Base-by-base conservation (phyloP, 1,284 basidiomycete genomes). In the Sporisorium scitamineum region DNA sequence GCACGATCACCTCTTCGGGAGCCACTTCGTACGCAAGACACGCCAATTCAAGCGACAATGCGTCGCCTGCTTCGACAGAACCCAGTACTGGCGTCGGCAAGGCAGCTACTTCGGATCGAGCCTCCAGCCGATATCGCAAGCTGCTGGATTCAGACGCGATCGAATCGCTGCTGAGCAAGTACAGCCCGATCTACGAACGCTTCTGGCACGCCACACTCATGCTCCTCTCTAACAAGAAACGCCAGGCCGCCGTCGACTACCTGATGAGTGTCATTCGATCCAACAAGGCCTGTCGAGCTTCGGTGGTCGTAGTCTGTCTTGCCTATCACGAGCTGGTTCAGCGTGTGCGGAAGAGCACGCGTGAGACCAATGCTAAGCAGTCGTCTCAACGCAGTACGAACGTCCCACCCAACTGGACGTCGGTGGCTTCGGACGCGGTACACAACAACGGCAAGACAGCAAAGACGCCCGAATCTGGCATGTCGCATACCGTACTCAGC, bases 311-410 rank as follows among this genome's bases (percentile, higher is more conserved):
- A 10, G 68, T 72, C 31, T 80, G 78, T 52, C 65, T 80, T 1
- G 76, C 78, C 5, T 80, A 80, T 34, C 70, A 72, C 44, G 78
- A 80, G 54, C 61, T 80, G 4, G 70, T 76, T 5, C 74, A 72
- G 22, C 63, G 69, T 5, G 65, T 71, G 11, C 54, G 69, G 3
- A 61, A 66, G 39, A 44, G 37, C n/a, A 42, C 67, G 0, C 63
- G 59, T 5, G 64, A 61, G 29, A 18, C 18, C 22, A 22, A 47
- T 16, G 32, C 59, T 6, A 65, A 62, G 45, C 53, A 48, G 47
- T 29, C 55, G 7, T 14, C 18, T 26, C 54, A 47, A 27, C 51
- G 48, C 18, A 27, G 48, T 6, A 11, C 34, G 11, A 10, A 20
- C 20, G 54, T 29, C 14, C 59, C 61, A n/a, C 50, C 61, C 1